These are phyloP conservation scores for Microthyrium microscopicum DNA, from an alignment of 2,329 filamentous ascomycete species.

Conservation along the genomic window DNA sequence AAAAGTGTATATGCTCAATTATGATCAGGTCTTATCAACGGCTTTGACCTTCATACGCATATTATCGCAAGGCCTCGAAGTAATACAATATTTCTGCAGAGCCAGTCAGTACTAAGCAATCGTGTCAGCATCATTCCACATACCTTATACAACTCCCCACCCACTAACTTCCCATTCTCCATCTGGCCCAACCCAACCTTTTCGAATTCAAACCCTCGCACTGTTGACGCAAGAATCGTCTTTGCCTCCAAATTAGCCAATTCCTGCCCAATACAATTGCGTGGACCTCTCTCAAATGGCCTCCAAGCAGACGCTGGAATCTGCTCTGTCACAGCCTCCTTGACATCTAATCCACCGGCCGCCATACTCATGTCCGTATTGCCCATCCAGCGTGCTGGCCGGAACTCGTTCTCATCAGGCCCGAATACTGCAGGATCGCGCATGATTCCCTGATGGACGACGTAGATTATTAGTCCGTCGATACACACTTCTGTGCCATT, in stretches of 20 bases:
- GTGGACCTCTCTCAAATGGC: constrained; percentile 23
- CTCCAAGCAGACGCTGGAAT: constrained; percentile 14
- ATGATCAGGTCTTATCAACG: too few species aligned
- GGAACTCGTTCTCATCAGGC: constrained; percentile 1
- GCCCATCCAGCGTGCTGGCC: constrained; percentile 9
- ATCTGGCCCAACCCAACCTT: constrained; percentile 19
- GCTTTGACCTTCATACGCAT: constrained; percentile 10
- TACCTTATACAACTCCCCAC: constrained; percentile 18
- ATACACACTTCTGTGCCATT: constrained; percentile 2
- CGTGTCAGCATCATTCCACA: constrained; percentile 10
- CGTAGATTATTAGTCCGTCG: constrained; percentile 7
- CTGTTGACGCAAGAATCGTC: constrained; percentile 13
- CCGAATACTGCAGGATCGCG: constrained; percentile 7
- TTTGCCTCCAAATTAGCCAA: constrained; percentile 21
- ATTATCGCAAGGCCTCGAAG: constrained; percentile 5
- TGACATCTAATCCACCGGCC: neutral
- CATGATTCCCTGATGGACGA: constrained; percentile 4
- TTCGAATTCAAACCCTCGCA: constrained; percentile 17
- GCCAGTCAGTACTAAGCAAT: neutral
- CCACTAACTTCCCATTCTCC: constrained; percentile 15
- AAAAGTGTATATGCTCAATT: too few species aligned
- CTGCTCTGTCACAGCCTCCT: neutral
- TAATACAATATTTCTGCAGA: neutral
- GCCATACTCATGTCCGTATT: constrained; percentile 4
- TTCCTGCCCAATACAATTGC: constrained; percentile 22